Conservation (phyloP, 176 grass and related monocot genomes). For the Carex littledalei region DNA sequence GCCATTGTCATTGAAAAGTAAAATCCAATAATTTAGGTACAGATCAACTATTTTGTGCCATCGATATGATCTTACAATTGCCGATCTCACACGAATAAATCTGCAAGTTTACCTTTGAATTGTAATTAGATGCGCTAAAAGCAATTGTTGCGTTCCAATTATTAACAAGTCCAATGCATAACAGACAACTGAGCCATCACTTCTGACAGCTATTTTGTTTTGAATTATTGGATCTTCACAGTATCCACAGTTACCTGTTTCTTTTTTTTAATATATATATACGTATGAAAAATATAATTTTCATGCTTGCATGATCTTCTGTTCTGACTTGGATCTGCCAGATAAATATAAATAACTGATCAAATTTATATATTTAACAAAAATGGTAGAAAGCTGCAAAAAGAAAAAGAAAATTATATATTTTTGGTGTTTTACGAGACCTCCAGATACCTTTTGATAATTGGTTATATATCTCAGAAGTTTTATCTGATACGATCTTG, state of each 20-base stretch:
- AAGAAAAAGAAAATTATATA: too few species aligned
- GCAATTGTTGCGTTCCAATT: too few species aligned
- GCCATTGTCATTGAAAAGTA: too few species aligned
- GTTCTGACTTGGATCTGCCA: too few species aligned
- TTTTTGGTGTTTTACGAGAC: too few species aligned
- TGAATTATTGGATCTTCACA: neutral
- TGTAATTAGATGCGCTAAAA: neutral
- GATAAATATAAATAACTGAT: too few species aligned
- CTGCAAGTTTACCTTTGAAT: slow-evolving; percentile 59
- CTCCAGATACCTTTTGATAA: too few species aligned
- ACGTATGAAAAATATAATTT: neutral
- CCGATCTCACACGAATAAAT: neutral
- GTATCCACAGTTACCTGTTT: neutral
- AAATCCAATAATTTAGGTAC: neutral
- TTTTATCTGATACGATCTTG: too few species aligned
- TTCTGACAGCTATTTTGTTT: neutral
- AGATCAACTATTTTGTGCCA: neutral
- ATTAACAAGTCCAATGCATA: neutral
- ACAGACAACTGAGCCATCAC: neutral
- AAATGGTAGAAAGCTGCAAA: too few species aligned
- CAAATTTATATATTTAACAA: too few species aligned
- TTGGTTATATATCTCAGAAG: too few species aligned
- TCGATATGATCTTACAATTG: neutral
- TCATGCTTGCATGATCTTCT: neutral
- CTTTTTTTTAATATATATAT: neutral